Evolutionary conservation across 2,329 filamentous ascomycete genomes (phyloP).

Genomic region (Penicillium sp.): DNA sequence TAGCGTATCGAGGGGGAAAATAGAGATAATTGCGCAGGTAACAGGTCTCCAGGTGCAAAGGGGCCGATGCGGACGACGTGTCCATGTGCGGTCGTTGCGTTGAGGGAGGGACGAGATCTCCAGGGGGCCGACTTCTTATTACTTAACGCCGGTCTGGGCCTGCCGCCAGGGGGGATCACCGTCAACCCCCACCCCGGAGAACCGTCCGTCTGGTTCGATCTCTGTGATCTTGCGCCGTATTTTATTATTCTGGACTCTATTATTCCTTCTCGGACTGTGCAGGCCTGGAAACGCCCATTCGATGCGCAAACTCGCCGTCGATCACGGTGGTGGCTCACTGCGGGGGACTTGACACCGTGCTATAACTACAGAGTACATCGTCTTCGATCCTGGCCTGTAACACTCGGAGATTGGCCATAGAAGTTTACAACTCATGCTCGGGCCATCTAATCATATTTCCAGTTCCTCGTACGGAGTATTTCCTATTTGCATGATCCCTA

Average conservation of each 20-base stretch:
- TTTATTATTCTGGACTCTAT: neutral
- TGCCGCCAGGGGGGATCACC: slow-evolving; percentile 11
- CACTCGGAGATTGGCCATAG: neutral
- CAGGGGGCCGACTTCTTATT: neutral
- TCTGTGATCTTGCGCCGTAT: neutral
- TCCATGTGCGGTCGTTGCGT: neutral
- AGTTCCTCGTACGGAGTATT: neutral
- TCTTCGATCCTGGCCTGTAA: neutral
- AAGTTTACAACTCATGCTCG: neutral
- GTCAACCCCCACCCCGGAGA: neutral
- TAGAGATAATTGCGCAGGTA: neutral
- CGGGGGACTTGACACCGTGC: neutral
- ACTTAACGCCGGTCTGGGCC: neutral
- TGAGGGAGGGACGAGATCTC: neutral
- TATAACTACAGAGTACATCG: neutral
- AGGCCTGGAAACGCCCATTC: neutral
- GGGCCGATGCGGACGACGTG: slow-evolving; percentile 7
- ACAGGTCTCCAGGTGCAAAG: neutral
- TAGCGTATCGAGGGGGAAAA: neutral
- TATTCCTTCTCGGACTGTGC: too few species aligned
- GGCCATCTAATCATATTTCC: neutral
- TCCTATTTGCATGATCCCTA: neutral
- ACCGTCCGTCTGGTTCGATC: slow-evolving; percentile 3
- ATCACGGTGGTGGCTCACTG: neutral
- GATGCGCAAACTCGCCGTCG: neutral